phyloP scores from a whole-genome alignment of 2,329 filamentous ascomycete genomes.

The Bipolaris victoriae region DNA sequence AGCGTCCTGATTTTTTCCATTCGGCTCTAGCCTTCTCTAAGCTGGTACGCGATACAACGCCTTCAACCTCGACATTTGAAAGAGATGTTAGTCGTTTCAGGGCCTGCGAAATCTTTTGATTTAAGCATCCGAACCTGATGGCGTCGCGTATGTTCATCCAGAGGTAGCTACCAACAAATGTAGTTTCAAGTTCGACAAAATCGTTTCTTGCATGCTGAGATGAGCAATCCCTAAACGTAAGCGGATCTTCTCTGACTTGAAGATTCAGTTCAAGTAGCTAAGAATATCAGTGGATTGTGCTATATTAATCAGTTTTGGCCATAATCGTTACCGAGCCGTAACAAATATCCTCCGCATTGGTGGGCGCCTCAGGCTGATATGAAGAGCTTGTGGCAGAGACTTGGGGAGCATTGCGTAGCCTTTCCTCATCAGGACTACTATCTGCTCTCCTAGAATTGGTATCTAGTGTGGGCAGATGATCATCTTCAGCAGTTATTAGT shows the following conservation, averaged over 20 bases:
- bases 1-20: background rate
- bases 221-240: background rate
- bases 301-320: background rate
- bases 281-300: background rate
- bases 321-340: background rate
- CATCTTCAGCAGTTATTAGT: background rate
- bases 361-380: background rate
- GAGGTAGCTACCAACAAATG: background rate
- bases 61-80: background rate
- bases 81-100: background rate
- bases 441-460: background rate
- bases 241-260: background rate
- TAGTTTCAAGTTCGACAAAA: background rate
- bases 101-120: background rate
- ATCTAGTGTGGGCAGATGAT: too few relatives aligned
- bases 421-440: background rate
- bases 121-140: background rate
- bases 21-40: background rate
- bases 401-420: background rate
- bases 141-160: background rate
- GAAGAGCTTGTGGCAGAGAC: background rate
- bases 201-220: background rate
- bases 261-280: background rate
- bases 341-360: background rate
- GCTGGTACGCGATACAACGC: background rate